phyloP scores from a whole-genome alignment of 2,329 filamentous ascomycete species.

The Acephala macrosclerotiorum region DNA sequence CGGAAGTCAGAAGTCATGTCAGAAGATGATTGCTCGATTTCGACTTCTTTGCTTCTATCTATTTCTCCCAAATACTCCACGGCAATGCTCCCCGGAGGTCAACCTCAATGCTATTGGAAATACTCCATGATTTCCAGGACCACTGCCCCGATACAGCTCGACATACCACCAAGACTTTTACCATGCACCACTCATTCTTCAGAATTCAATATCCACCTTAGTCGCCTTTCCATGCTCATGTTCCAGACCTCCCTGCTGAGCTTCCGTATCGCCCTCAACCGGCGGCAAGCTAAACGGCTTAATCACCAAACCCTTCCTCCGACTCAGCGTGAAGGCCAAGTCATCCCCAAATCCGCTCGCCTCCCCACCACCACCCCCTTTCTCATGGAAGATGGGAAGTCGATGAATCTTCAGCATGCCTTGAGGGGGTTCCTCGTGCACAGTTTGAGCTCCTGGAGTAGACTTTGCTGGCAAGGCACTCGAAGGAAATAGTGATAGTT shows the following conservation, averaged over 20 bases:
- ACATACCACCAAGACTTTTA: neutral
- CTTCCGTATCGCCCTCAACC: conserved; percentile 71
- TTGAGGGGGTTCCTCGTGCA: conserved; percentile 78
- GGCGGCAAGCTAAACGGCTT: conserved; percentile 91
- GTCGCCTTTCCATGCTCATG: conserved; percentile 40
- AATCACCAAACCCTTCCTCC: conserved; percentile 81
- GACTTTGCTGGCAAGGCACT: conserved; percentile 48
- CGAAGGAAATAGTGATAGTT: conserved; percentile 78
- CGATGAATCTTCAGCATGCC: conserved; percentile 86
- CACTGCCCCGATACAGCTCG: neutral
- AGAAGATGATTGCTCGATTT: neutral
- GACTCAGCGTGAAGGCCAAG: conserved; percentile 87
- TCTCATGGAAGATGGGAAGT: conserved; percentile 85
- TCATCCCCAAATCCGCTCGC: conserved; percentile 78
- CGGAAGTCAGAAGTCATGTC: conserved; percentile 12
- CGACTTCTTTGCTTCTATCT: neutral
- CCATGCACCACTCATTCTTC: conserved; percentile 16
- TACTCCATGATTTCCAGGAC: neutral
- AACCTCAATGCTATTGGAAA: neutral
- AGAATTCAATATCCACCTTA: conserved; percentile 46
- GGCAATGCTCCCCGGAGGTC: neutral
- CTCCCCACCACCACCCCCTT: conserved; percentile 78
- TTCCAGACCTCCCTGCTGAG: conserved; percentile 39
- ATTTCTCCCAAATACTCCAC: no score
- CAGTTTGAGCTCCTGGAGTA: conserved; percentile 60